These are phyloP conservation scores for Aspergillus panamensis DNA, from an alignment of 495 filamentous ascomycete genomes.

Conservation along the genomic window DNA sequence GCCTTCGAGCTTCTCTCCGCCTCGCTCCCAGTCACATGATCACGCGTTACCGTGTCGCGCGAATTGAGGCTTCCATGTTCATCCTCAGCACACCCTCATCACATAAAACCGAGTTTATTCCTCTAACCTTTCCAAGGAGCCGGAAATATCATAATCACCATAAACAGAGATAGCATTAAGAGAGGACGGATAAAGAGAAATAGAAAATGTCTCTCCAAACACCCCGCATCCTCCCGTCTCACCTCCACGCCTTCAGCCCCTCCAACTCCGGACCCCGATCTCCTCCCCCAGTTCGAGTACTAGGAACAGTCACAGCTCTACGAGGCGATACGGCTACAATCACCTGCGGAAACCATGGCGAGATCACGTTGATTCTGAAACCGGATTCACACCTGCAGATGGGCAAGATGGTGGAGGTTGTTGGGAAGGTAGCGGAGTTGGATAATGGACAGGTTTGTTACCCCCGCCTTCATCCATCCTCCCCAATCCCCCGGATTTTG, in stretches of 20 bases:
- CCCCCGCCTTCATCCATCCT: background rate
- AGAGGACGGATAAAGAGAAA: slow-evolving; percentile 20
- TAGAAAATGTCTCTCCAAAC: slow-evolving; percentile 52
- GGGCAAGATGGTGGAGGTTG: slow-evolving; percentile 79
- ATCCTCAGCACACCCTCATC: background rate
- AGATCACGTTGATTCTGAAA: slow-evolving; percentile 68
- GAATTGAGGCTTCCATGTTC: background rate
- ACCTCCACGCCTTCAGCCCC: slow-evolving; percentile 63
- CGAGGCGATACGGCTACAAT: slow-evolving; percentile 79
- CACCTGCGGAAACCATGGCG: slow-evolving; percentile 62
- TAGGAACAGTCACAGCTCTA: slow-evolving; percentile 78
- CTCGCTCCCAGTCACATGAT: slow-evolving; percentile 8
- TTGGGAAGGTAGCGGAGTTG: slow-evolving; percentile 78
- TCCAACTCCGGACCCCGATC: slow-evolving; percentile 29
- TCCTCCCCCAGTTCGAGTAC: slow-evolving; percentile 71
- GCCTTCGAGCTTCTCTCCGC: background rate
- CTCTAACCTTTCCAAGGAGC: background rate
- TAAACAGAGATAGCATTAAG: slow-evolving; percentile 19
- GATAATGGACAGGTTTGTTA: slow-evolving; percentile 39
- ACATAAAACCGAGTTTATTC: background rate
- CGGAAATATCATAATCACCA: slow-evolving; percentile 2
- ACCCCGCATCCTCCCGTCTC: slow-evolving; percentile 64
- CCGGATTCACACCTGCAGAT: slow-evolving; percentile 75
- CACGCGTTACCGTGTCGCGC: slow-evolving; percentile 14
- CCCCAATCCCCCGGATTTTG: too few species aligned